Conservation (phyloP, 352 stramenopile species). For the Pythium sp. region DNA sequence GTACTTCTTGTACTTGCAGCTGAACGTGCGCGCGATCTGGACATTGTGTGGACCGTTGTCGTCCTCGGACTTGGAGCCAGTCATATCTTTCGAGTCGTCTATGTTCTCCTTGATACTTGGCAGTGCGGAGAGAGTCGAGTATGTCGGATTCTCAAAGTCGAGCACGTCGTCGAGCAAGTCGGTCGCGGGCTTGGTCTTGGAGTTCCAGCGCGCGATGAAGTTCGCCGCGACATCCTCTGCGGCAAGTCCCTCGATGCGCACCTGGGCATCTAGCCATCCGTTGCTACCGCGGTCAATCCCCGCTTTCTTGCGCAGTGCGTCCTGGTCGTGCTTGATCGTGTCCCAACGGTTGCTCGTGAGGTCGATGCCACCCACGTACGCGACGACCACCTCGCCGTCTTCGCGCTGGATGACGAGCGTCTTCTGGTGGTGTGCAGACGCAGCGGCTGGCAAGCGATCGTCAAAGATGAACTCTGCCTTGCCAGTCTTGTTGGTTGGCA, state of each 20-base stretch:
- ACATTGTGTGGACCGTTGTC: slow-evolving; percentile 28
- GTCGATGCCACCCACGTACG: slow-evolving; percentile 57
- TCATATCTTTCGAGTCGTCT: slow-evolving; percentile 11
- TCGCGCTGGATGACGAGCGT: slow-evolving; percentile 20
- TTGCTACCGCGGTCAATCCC: slow-evolving; percentile 30
- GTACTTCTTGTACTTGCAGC: slow-evolving; percentile 45
- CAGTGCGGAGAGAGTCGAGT: slow-evolving; percentile 16
- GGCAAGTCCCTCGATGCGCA: slow-evolving; percentile 43
- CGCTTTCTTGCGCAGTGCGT: slow-evolving; percentile 28
- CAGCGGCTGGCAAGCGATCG: slow-evolving; percentile 26
- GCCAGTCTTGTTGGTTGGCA: slow-evolving; percentile 24
- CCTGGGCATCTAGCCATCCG: slow-evolving; percentile 51
- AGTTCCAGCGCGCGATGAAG: slow-evolving; percentile 56
- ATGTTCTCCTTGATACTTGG: slow-evolving; percentile 14
- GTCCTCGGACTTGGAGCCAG: slow-evolving; percentile 10
- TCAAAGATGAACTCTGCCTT: slow-evolving; percentile 43
- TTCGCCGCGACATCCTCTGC: slow-evolving; percentile 53
- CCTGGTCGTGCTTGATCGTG: slow-evolving; percentile 46
- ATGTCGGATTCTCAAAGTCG: slow-evolving; percentile 46
- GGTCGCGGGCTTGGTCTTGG: slow-evolving; percentile 24
- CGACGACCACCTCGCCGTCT: slow-evolving; percentile 12
- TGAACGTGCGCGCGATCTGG: slow-evolving; percentile 62
- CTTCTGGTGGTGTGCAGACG: slow-evolving; percentile 52
- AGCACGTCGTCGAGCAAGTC: slow-evolving; percentile 31
- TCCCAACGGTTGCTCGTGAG: slow-evolving; percentile 62